A percentile compares a stretch with the other conserved stretches of the same genome.
Conservation (phyloP, 345 rosid genomes). For the Syzygium aromaticum region DNA sequence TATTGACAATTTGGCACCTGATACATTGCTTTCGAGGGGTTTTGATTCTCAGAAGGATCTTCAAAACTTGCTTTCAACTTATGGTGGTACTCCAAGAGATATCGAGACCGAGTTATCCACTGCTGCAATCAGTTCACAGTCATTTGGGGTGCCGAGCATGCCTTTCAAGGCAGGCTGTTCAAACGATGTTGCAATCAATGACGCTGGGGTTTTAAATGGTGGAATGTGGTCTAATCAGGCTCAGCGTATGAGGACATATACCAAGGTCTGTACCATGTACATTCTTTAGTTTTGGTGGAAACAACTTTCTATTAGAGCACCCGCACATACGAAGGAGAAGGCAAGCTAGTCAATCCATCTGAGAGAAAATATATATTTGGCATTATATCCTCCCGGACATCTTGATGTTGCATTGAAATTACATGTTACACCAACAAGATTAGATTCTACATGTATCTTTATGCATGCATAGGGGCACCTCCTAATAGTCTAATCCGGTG, state of each 20-base stretch:
- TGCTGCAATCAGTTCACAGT: constrained; percentile 83
- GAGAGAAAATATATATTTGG: neutral
- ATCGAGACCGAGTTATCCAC: constrained; percentile 87
- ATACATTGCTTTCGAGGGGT: constrained; percentile 72
- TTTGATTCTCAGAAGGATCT: constrained; percentile 93
- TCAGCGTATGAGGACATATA: constrained; percentile 89
- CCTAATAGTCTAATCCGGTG: neutral
- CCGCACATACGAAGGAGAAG: neutral
- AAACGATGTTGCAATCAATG: constrained; percentile 64
- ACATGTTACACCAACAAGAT: neutral
- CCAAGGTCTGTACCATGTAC: constrained; percentile 51
- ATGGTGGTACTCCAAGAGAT: constrained; percentile 67
- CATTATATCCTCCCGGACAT: neutral
- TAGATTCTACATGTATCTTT: neutral
- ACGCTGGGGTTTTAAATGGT: constrained; percentile 62
- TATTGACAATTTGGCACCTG: constrained; percentile 66
- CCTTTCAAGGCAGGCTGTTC: constrained; percentile 70
- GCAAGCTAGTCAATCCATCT: neutral
- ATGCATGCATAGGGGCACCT: neutral
- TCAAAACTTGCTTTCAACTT: constrained; percentile 80
- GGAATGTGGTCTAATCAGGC: constrained; percentile 82
- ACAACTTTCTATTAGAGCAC: neutral
- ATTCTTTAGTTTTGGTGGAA: neutral
- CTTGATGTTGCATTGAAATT: neutral
- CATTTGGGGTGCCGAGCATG: constrained; percentile 80